These are phyloP conservation scores for Alisma plantagoaquatica DNA, from an alignment of 106 monocot species.

Conservation along the genomic window DNA sequence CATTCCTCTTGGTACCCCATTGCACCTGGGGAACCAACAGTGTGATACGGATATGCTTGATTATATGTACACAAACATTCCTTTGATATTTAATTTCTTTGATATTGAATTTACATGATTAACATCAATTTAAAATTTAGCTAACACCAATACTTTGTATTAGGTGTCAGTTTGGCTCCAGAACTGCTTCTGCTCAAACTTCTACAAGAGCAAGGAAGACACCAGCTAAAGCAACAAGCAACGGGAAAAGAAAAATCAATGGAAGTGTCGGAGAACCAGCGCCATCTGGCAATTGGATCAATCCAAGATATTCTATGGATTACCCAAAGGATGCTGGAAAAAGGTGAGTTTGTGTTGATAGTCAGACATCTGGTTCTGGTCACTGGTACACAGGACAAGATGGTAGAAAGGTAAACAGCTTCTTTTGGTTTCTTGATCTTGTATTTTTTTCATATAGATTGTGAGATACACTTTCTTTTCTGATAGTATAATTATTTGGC, in stretches of 20 bases:
- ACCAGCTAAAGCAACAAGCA: conserved; percentile 9
- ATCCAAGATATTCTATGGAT: conserved; percentile 21
- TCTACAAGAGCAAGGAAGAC: not conserved
- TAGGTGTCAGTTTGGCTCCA: conserved; percentile 43
- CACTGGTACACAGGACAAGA: conserved; percentile 76
- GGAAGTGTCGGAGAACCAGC: conserved; percentile 4
- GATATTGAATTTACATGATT: not conserved
- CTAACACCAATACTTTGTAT: not conserved
- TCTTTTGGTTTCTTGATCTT: not conserved
- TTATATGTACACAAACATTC: conserved; percentile 46
- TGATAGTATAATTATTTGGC: not conserved
- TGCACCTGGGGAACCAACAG: conserved; percentile 19
- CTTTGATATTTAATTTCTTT: not conserved
- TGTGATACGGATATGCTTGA: conserved; percentile 28
- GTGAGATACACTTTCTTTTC: not conserved
- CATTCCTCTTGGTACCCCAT: conserved; percentile 40
- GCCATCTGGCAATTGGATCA: conserved; percentile 27
- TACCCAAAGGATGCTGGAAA: conserved; percentile 59
- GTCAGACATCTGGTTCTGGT: conserved; percentile 44
- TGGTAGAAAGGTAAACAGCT: conserved; percentile 72
- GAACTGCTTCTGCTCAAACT: not conserved
- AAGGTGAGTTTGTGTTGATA: conserved; percentile 39
- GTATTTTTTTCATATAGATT: not conserved
- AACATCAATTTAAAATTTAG: no score
- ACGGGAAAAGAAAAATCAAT: conserved; percentile 19